These are phyloP conservation scores for Pharus latifolius DNA, from an alignment of 176 grass and related monocot species.

Conservation along the genomic window DNA sequence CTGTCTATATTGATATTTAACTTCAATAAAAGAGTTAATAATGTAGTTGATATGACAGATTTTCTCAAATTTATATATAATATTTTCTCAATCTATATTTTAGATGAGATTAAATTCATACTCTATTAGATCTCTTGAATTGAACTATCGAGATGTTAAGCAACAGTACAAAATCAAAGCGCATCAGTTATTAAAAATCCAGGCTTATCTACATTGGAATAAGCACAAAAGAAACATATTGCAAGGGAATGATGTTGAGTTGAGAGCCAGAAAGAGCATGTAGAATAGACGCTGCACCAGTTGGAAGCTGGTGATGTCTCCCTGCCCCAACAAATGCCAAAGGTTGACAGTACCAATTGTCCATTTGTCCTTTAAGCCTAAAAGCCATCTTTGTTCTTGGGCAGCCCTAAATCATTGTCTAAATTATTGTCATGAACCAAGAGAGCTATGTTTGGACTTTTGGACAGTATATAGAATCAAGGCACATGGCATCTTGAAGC, in stretches of 20 bases:
- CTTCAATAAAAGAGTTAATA: too few species aligned
- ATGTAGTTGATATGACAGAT: too few species aligned
- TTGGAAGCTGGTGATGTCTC: constrained; percentile 19
- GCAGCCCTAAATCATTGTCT: background rate
- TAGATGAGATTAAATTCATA: too few species aligned
- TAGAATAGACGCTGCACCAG: constrained; percentile 15
- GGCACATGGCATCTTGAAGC: too few species aligned
- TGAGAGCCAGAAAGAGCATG: background rate
- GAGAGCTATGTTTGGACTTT: background rate
- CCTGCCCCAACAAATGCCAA: constrained; percentile 11
- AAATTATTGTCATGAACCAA: constrained; percentile 12
- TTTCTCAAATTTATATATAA: too few species aligned
- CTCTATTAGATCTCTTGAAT: too few species aligned
- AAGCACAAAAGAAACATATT: constrained; percentile 6
- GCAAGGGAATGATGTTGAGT: background rate
- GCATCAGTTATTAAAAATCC: constrained; percentile 1
- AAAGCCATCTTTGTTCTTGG: background rate
- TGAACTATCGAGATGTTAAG: too few species aligned
- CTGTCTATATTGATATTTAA: too few species aligned
- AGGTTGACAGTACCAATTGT: background rate
- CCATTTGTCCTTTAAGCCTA: too few species aligned
- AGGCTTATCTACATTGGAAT: background rate
- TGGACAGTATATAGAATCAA: background rate
- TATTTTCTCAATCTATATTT: too few species aligned
- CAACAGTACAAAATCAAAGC: background rate